These are phyloP conservation scores for Lepiota subincarnata DNA, from an alignment of 768 basidiomycete species.

Conservation along the genomic window DNA sequence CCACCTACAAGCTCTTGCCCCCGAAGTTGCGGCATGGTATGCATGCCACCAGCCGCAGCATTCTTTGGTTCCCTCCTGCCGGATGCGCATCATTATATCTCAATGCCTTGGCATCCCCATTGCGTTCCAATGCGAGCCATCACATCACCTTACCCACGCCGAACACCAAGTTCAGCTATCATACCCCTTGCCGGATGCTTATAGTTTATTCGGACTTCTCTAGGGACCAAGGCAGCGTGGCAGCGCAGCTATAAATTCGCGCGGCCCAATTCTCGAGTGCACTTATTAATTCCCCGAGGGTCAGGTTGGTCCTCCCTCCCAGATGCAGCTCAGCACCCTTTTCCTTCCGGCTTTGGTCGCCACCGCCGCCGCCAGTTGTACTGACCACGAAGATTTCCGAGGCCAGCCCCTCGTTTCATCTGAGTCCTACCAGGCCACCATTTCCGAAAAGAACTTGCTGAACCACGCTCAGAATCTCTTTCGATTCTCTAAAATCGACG, in stretches of 20 bases:
- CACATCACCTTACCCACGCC: not conserved
- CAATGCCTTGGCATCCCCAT: not conserved
- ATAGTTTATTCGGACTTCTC: no score
- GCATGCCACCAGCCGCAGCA: no score
- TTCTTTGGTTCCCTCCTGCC: not conserved
- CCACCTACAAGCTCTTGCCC: not conserved
- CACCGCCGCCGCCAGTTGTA: slow-evolving; percentile 2
- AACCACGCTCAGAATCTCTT: slow-evolving; percentile 25
- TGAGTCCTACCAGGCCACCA: slow-evolving; percentile 9
- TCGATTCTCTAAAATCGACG: slow-evolving; percentile 22
- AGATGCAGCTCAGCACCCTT: not conserved
- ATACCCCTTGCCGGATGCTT: no score
- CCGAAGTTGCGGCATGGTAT: not conserved
- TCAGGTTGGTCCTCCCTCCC: not conserved
- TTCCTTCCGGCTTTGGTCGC: not conserved
- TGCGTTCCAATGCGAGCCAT: not conserved
- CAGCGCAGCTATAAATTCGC: no score
- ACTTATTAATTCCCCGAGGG: not conserved
- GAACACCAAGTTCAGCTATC: not conserved
- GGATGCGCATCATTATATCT: not conserved
- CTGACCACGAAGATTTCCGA: not conserved
- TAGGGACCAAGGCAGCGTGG: no score
- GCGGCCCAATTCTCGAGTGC: not conserved
- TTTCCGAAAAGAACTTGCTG: slow-evolving; percentile 19
- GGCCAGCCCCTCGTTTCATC: slow-evolving; percentile 15